Evolutionary conservation across 169 alveolate genomes (phyloP).

Genomic region (Eimeria zaria): DNA sequence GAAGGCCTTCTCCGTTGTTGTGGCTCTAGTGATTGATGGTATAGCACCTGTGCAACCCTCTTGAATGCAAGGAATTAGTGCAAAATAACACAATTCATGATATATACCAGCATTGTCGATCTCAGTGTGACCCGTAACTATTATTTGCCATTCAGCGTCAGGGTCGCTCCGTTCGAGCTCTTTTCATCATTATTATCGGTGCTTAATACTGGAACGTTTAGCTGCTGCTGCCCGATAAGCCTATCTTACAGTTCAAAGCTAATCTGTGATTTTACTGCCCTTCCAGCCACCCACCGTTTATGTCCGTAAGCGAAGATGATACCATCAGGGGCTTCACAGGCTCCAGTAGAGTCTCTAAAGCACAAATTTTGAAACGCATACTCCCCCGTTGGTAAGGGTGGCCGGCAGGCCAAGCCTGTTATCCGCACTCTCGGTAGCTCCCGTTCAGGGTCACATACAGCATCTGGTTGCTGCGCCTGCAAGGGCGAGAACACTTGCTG

Average conservation of each 20-base stretch:
- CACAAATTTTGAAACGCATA: conserved; percentile 77
- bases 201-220: not conserved
- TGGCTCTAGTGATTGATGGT: too few species aligned
- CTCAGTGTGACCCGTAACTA: not conserved
- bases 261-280: not conserved
- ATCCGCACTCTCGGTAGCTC: conserved; percentile 69
- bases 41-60: too few species aligned
- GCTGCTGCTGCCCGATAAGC: not conserved
- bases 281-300: conserved; percentile 44
- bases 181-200: too few species aligned
- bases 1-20: not conserved
- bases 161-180: too few species aligned
- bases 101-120: not conserved
- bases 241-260: not conserved
- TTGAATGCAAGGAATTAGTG: not conserved
- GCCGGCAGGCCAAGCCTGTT: conserved; percentile 82
- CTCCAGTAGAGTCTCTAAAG: conserved; percentile 68
- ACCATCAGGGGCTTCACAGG: conserved; percentile 83
- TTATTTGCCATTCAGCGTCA: not conserved
- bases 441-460: conserved; percentile 57
- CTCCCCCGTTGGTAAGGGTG: conserved; percentile 73
- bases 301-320: conserved; percentile 78
- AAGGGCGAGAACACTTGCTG: not conserved
- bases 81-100: not conserved
- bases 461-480: conserved; percentile 3